These are phyloP conservation scores for Castanea mollissima DNA, from an alignment of 306 rosid genomes.

Conservation along the genomic window DNA sequence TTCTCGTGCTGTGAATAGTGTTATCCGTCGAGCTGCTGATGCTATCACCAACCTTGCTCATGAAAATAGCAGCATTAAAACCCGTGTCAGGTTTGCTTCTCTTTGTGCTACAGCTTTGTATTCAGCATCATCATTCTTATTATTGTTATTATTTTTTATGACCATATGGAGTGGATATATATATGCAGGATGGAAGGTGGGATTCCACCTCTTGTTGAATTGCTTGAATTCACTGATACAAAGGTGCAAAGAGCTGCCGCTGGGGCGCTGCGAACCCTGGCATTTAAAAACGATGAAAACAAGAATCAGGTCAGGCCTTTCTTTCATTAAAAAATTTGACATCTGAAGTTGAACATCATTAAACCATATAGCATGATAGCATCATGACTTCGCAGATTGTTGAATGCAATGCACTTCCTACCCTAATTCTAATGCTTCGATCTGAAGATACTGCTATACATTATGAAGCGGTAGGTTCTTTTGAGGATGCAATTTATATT, in stretches of 20 bases:
- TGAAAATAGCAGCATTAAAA: slow-evolving; percentile 92
- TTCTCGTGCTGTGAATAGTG: slow-evolving; percentile 77
- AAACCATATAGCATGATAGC: slow-evolving; percentile 4
- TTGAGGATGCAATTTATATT: slow-evolving; percentile 7
- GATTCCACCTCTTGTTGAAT: slow-evolving; percentile 91
- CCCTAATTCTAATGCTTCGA: slow-evolving; percentile 87
- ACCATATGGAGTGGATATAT: slow-evolving; percentile 24
- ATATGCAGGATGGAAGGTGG: slow-evolving; percentile 91
- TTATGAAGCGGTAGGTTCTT: slow-evolving; percentile 84
- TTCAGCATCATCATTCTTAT: background rate
- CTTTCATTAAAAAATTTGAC: slow-evolving; percentile 6
- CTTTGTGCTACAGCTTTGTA: slow-evolving; percentile 7
- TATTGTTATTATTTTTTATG: slow-evolving; percentile 3
- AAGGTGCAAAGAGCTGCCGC: slow-evolving; percentile 99
- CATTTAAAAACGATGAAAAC: slow-evolving; percentile 92
- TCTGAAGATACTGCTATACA: slow-evolving; percentile 97
- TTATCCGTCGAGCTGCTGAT: slow-evolving; percentile 99
- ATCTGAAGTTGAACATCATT: slow-evolving; percentile 7
- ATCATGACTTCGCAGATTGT: slow-evolving; percentile 72
- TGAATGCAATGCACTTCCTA: slow-evolving; percentile 98
- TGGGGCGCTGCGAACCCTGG: slow-evolving; percentile 92
- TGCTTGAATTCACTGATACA: slow-evolving; percentile 80
- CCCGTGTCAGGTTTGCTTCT: slow-evolving; percentile 80
- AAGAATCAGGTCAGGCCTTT: slow-evolving; percentile 72
- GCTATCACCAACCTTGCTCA: slow-evolving; percentile 98